A percentile compares a stretch with the other conserved stretches of the same genome.
Evolutionary conservation across 495 filamentous ascomycete species (phyloP).

Genomic region (Extremus antarcticus): DNA sequence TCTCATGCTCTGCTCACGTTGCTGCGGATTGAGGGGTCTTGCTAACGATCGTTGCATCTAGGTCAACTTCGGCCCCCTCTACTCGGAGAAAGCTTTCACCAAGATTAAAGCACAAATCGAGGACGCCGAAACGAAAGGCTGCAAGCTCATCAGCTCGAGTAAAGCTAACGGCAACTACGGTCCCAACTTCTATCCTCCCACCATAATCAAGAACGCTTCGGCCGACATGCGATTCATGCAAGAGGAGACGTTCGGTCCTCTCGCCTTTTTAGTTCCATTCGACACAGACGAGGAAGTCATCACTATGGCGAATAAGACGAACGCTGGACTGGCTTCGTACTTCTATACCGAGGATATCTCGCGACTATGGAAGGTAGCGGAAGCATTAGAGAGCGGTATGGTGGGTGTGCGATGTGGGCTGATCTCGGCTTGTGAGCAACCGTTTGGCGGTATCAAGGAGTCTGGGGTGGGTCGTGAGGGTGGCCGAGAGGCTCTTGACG

Average conservation of each 20-base stretch:
- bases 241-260: constrained; percentile 82
- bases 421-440: constrained; percentile 56
- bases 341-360: constrained; percentile 71
- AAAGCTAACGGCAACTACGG: constrained; percentile 51
- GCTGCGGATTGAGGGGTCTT: no score
- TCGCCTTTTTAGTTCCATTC: constrained; percentile 72
- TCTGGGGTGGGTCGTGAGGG: constrained; percentile 81
- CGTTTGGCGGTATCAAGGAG: constrained; percentile 79
- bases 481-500: constrained; percentile 71
- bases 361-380: constrained; percentile 64
- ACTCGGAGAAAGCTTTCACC: constrained; percentile 29
- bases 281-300: constrained; percentile 73
- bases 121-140: constrained; percentile 67
- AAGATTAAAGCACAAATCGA: constrained; percentile 72
- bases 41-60: no score
- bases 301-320: constrained; percentile 54
- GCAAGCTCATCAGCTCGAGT: constrained; percentile 39
- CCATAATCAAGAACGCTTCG: constrained; percentile 59
- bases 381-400: constrained; percentile 84
- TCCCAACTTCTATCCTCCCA: constrained; percentile 69
- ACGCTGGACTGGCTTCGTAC: constrained; percentile 77
- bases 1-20: no score
- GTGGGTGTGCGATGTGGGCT: constrained; percentile 77
- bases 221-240: constrained; percentile 61
- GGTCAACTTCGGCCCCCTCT: constrained; percentile 62